Evolutionary conservation across 2,329 filamentous ascomycete genomes (phyloP).

Genomic region (Aureobasidium sp.): DNA sequence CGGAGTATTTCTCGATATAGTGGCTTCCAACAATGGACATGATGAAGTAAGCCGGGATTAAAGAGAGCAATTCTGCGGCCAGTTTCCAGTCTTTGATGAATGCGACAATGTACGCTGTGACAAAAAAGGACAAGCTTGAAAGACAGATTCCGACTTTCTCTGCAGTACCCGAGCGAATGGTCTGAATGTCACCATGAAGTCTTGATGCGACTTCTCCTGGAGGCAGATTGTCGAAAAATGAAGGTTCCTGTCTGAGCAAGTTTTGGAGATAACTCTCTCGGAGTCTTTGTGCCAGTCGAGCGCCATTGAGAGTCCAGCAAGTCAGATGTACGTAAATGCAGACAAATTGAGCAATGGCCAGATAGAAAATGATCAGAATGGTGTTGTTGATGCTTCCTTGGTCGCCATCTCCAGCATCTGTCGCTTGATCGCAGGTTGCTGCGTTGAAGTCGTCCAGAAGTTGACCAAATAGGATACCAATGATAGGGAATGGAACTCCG

Average conservation of each 20-base stretch:
- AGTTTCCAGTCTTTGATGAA: constrained; percentile 58
- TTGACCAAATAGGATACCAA: constrained; percentile 58
- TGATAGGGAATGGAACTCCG: constrained; percentile 57
- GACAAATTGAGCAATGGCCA: constrained; percentile 56
- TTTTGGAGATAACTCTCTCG: constrained; percentile 54
- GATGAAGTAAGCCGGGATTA: constrained; percentile 56
- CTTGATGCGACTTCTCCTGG: constrained; percentile 58
- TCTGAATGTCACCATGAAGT: constrained; percentile 59
- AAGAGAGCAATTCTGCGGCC: constrained; percentile 56
- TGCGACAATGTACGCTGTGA: constrained; percentile 60
- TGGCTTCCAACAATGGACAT: constrained; percentile 51
- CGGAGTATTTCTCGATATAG: constrained; percentile 48
- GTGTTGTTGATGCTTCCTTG: constrained; percentile 47
- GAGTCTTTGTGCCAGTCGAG: constrained; percentile 56
- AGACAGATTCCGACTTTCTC: constrained; percentile 65
- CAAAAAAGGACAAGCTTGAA: constrained; percentile 56
- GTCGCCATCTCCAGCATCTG: constrained; percentile 27
- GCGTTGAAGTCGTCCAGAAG: constrained; percentile 56
- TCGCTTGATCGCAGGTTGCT: constrained; percentile 44
- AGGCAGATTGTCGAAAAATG: constrained; percentile 57
- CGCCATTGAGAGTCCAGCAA: constrained; percentile 58
- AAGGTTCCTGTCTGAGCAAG: constrained; percentile 54
- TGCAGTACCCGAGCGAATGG: constrained; percentile 60
- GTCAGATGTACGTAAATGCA: constrained; percentile 58
- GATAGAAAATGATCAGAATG: constrained; percentile 55